Percentiles rank a stretch among this genome's conserved stretches.
These are phyloP conservation scores for Phaeosphaeriaceae sp. DNA, from an alignment of 2,329 filamentous ascomycete genomes.

Conservation along the genomic window DNA sequence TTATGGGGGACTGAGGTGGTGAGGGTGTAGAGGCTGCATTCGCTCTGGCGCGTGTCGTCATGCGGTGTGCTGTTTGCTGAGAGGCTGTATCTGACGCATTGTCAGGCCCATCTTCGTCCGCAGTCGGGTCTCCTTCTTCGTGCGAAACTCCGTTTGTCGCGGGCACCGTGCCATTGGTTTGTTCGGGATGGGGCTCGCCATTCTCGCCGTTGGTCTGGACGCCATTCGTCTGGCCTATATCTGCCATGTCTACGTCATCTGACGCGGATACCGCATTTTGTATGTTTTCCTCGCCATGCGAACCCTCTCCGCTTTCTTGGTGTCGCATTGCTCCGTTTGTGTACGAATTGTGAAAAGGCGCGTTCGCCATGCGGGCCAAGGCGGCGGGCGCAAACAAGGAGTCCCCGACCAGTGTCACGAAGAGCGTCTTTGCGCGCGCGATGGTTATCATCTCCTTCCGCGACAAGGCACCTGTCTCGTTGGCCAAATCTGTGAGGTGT, in stretches of 20 bases:
- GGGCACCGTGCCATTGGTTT: constrained; percentile 24
- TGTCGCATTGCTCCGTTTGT: constrained; percentile 15
- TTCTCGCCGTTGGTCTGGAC: constrained; percentile 16
- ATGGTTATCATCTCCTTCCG: constrained; percentile 76
- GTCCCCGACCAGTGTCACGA: constrained; percentile 78
- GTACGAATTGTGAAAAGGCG: constrained; percentile 26
- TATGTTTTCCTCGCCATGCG: constrained; percentile 14
- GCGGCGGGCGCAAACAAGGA: constrained; percentile 69
- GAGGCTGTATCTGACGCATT: constrained; percentile 53
- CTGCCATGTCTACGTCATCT: constrained; percentile 40
- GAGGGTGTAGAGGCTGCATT: constrained; percentile 51
- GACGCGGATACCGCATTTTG: constrained; percentile 18
- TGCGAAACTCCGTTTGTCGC: constrained; percentile 32
- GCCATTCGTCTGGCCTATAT: constrained; percentile 27
- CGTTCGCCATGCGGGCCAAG: constrained; percentile 55
- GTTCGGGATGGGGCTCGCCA: constrained; percentile 9
- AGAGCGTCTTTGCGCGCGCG: constrained; percentile 76
- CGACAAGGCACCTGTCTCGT: constrained; percentile 73
- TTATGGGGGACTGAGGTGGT: constrained; percentile 55
- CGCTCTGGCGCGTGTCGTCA: constrained; percentile 63
- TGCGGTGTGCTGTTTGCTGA: constrained; percentile 56
- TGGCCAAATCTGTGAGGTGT: constrained; percentile 73
- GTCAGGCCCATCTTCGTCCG: constrained; percentile 35
- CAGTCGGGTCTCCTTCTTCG: constrained; percentile 15
- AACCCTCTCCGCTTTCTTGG: constrained; percentile 15